phyloP scores from a whole-genome alignment of 73 alveolate species.

The Tetrahymena thermophila region DNA sequence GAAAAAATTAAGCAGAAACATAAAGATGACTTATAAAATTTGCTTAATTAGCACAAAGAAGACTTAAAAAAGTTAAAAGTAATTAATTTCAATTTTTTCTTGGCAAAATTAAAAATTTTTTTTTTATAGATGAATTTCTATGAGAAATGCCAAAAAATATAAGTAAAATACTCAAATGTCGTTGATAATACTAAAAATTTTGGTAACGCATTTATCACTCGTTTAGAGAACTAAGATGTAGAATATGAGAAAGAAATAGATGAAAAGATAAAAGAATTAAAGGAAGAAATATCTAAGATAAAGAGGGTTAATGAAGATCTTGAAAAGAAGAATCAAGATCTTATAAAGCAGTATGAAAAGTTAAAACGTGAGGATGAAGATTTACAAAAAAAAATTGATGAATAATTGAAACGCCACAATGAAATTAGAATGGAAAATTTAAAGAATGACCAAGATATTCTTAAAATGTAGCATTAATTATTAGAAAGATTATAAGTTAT shows the following conservation, averaged over 20 bases:
- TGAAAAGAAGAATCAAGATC: slow-evolving; percentile 22
- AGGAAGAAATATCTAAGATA: slow-evolving; percentile 30
- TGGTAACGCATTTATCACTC: slow-evolving; percentile 37
- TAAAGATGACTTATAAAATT: slow-evolving; percentile 6
- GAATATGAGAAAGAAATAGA: slow-evolving; percentile 45
- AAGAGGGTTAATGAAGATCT: slow-evolving; percentile 19
- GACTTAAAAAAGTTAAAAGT: slow-evolving; percentile 30
- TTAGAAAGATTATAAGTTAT: slow-evolving; percentile 42
- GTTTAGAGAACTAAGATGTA: slow-evolving; percentile 40
- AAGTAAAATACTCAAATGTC: slow-evolving; percentile 34
- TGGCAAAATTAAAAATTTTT: not conserved
- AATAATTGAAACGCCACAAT: slow-evolving; percentile 14
- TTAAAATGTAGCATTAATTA: slow-evolving; percentile 35
- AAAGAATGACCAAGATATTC: slow-evolving; percentile 39
- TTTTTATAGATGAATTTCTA: slow-evolving; percentile 4
- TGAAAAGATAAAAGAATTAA: slow-evolving; percentile 36
- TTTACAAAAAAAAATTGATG: not conserved
- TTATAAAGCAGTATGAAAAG: slow-evolving; percentile 7
- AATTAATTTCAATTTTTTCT: not conserved
- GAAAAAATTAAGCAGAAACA: slow-evolving; percentile 16
- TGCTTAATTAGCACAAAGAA: slow-evolving; percentile 21
- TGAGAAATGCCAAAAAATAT: slow-evolving; percentile 33
- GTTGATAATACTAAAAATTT: slow-evolving; percentile 43
- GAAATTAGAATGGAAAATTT: slow-evolving; percentile 34
- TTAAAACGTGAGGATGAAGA: slow-evolving; percentile 34